These are phyloP conservation scores for Torulaspora gathmanii DNA, from an alignment of 805 yeast genomes.

Conservation along the genomic window DNA sequence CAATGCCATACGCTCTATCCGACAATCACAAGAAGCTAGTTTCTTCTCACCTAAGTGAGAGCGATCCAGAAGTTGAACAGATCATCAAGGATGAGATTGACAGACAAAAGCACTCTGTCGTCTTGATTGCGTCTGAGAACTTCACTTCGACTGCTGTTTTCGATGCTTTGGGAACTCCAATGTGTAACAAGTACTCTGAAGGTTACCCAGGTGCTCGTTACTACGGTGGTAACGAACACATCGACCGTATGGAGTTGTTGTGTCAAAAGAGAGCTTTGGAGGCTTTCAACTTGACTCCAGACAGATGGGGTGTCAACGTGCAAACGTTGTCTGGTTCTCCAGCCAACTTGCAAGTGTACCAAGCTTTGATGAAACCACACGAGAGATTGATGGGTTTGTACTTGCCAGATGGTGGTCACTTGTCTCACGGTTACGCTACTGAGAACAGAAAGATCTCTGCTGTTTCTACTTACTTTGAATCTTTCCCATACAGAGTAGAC, in stretches of 20 bases:
- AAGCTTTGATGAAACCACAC: conserved; percentile 90
- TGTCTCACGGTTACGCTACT: conserved; percentile 98
- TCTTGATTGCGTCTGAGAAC: conserved; percentile 93
- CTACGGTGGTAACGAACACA: conserved; percentile 97
- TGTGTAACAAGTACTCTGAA: conserved; percentile 98
- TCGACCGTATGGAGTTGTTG: conserved; percentile 85
- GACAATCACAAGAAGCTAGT: conserved; percentile 61
- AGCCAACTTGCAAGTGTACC: conserved; percentile 94
- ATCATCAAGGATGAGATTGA: conserved; percentile 74
- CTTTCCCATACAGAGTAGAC: conserved; percentile 96
- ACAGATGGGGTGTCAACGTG: conserved; percentile 96
- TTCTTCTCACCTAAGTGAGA: conserved; percentile 51
- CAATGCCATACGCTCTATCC: conserved; percentile 60
- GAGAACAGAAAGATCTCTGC: conserved; percentile 89
- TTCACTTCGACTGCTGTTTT: conserved; percentile 94
- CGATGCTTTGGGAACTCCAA: conserved; percentile 94
- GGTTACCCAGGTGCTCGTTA: conserved; percentile 99
- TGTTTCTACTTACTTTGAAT: conserved; percentile 93
- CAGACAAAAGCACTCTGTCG: conserved; percentile 92
- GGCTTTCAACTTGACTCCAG: conserved; percentile 76
- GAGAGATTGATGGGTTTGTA: conserved; percentile 98
- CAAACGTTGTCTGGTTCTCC: conserved; percentile 97
- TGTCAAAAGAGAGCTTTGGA: conserved; percentile 93
- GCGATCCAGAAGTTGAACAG: conserved; percentile 74
- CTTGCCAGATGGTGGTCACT: conserved; percentile 97